Conservation (phyloP, 768 basidiomycete genomes). For the Rhizopogon rudus region DNA sequence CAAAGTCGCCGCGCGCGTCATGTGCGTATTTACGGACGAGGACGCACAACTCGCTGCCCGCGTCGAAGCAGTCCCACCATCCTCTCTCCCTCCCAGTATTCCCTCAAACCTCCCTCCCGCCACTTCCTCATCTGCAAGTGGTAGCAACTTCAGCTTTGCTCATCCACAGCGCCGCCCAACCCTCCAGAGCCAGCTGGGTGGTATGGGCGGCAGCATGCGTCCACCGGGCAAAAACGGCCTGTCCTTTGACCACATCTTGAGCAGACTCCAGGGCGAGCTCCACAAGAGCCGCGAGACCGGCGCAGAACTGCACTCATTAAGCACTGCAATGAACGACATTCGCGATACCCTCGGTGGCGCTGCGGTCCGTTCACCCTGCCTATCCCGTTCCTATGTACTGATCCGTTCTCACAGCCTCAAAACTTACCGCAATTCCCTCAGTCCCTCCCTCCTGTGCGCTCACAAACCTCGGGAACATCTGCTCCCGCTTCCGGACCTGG, state of each 20-base stretch:
- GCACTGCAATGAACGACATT: conserved; percentile 81
- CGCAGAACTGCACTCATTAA: conserved; percentile 73
- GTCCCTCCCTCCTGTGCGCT: conserved; percentile 61
- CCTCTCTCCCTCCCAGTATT: conserved; percentile 14
- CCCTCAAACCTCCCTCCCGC: conserved; percentile 26
- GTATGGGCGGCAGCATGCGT: conserved; percentile 68
- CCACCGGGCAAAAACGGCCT: conserved; percentile 80
- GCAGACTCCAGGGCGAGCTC: conserved; percentile 86
- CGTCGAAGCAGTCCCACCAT: conserved; percentile 59
- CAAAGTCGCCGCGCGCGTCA: conserved; percentile 93
- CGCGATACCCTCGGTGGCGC: conserved; percentile 86
- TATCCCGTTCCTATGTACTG: conserved; percentile 3
- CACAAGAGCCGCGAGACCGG: conserved; percentile 94
- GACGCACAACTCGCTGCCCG: conserved; percentile 75
- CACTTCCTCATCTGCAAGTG: conserved; percentile 21
- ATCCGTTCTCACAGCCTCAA: conserved; percentile 41
- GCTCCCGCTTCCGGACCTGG: conserved; percentile 25
- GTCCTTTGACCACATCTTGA: conserved; percentile 89
- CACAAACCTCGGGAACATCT: conserved; percentile 13
- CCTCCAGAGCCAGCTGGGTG: conserved; percentile 65
- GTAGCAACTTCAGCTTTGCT: conserved; percentile 38
- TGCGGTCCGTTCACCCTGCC: conserved; percentile 44
- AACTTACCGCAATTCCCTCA: conserved; percentile 61
- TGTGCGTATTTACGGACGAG: conserved; percentile 82
- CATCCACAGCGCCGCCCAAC: conserved; percentile 50